These are phyloP conservation scores for Balamuthia mandrillaris DNA, from an alignment of 208 protist genomes.

Conservation along the genomic window DNA sequence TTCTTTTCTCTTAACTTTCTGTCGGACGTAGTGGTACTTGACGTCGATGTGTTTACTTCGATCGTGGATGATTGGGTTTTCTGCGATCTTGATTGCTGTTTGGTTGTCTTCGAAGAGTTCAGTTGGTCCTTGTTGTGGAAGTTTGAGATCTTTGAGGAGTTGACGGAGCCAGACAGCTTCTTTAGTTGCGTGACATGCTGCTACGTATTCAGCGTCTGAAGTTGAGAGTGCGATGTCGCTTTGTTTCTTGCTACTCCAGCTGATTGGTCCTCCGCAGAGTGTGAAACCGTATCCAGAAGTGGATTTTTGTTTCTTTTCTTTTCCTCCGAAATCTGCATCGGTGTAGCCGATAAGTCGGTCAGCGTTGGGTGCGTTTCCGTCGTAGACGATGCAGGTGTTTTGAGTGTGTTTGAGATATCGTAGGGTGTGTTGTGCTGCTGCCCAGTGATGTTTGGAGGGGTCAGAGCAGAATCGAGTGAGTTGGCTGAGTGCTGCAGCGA, in stretches of 20 bases:
- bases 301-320: not conserved
- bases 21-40: no score
- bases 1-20: no score
- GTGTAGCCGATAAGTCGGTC: not conserved
- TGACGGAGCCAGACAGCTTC: not conserved
- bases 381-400: not conserved
- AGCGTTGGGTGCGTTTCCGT: not conserved
- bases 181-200: not conserved
- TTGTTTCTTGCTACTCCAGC: not conserved
- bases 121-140: not conserved
- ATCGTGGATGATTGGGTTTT: not conserved
- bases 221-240: not conserved
- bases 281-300: not conserved
- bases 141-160: not conserved
- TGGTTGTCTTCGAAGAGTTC: slow-evolving; percentile 3
- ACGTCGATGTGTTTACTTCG: not conserved
- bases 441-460: not conserved
- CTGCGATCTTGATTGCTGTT: not conserved
- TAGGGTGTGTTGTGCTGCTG: not conserved
- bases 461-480: not conserved
- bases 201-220: not conserved
- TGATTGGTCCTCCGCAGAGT: not conserved
- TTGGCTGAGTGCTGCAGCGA: not conserved
- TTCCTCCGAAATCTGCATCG: not conserved
- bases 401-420: not conserved